A percentile compares a stretch with the other conserved stretches of the same genome.
Evolutionary conservation across 805 yeast genomes (phyloP).

Genomic region (Candida awuae): DNA sequence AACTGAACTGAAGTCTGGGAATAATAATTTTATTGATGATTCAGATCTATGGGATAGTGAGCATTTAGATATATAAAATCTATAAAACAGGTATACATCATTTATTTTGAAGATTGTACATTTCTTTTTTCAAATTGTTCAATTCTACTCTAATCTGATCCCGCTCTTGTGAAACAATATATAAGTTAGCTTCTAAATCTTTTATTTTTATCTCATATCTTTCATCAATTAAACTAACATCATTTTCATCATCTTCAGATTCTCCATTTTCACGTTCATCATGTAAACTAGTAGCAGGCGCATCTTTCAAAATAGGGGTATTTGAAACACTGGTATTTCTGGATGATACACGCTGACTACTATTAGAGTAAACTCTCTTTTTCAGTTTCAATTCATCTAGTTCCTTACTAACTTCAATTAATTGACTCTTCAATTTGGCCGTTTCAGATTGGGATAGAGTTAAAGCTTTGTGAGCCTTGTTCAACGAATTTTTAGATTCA

Average conservation of each 20-base stretch:
- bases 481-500: slow-evolving; percentile 62
- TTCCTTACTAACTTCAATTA: slow-evolving; percentile 52
- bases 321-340: not conserved
- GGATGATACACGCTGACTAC: slow-evolving; percentile 4
- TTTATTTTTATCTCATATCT: slow-evolving; percentile 70
- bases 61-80: slow-evolving; percentile 10
- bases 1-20: slow-evolving; percentile 2
- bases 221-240: slow-evolving; percentile 32
- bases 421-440: slow-evolving; percentile 46
- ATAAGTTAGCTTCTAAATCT: slow-evolving; percentile 78
- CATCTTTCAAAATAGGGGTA: no score
- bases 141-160: slow-evolving; percentile 66
- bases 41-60: slow-evolving; percentile 24
- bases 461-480: slow-evolving; percentile 68
- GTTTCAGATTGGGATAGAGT: slow-evolving; percentile 67
- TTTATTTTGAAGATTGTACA: slow-evolving; percentile 22
- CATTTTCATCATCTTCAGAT: not conserved
- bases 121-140: slow-evolving; percentile 49
- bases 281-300: no score
- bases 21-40: slow-evolving; percentile 12
- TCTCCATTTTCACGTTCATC: not conserved
- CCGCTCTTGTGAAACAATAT: slow-evolving; percentile 73
- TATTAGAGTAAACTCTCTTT: slow-evolving; percentile 18
- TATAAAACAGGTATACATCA: not conserved
- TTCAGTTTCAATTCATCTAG: slow-evolving; percentile 56